These are phyloP conservation scores for Ganoderma lucidum DNA, from an alignment of 1,284 basidiomycete genomes.

Conservation along the genomic window DNA sequence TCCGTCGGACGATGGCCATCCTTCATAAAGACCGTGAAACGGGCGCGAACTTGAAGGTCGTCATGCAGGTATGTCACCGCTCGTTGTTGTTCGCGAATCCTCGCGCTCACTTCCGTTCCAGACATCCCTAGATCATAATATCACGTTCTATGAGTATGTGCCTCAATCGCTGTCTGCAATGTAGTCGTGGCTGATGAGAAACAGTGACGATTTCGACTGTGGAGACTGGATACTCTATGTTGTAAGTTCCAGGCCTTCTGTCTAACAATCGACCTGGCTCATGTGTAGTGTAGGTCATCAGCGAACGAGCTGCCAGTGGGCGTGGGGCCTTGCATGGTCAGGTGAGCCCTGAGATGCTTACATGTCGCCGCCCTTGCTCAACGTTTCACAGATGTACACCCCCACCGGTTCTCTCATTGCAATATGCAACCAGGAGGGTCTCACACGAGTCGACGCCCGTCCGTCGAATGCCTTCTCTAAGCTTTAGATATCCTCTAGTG, in stretches of 20 bases:
- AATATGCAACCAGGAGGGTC: conserved; percentile 86
- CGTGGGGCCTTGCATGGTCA: conserved; percentile 80
- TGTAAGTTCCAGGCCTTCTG: conserved; percentile 48
- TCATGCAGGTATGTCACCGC: conserved; percentile 69
- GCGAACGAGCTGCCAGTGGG: conserved; percentile 66
- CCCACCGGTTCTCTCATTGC: conserved; percentile 77
- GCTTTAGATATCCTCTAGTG: conserved; percentile 15
- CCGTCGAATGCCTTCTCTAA: conserved; percentile 12
- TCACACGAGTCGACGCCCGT: conserved; percentile 61
- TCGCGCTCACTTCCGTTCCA: conserved; percentile 39
- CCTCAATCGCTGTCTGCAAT: too few species aligned
- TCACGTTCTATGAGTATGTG: conserved; percentile 82
- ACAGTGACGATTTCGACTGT: conserved; percentile 78
- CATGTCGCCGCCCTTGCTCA: not conserved
- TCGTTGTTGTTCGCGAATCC: not conserved
- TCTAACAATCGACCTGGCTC: conserved; percentile 9
- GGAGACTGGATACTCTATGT: conserved; percentile 85
- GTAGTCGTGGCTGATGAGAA: conserved; percentile 1
- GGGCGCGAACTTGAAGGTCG: conserved; percentile 51
- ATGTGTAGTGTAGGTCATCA: conserved; percentile 53
- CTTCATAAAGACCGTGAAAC: conserved; percentile 42
- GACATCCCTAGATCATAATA: conserved; percentile 88
- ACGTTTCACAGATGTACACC: conserved; percentile 71
- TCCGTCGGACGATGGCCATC: conserved; percentile 49
- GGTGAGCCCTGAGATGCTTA: conserved; percentile 48